Evolutionary conservation across 1,284 basidiomycete genomes (phyloP).

Genomic region (Xerocomus cyaneibrunnescens): DNA sequence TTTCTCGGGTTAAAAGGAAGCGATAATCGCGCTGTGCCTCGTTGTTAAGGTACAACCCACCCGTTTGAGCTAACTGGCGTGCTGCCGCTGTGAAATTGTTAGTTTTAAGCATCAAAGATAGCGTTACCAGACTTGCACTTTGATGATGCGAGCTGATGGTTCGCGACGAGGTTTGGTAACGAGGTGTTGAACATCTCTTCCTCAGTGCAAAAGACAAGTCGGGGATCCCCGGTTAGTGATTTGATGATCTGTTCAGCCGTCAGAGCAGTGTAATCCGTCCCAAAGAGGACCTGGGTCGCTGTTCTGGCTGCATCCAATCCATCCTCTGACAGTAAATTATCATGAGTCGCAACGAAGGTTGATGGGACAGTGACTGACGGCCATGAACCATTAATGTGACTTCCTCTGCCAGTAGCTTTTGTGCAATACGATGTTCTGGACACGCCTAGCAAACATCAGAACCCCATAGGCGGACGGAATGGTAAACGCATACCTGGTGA

Average conservation of each 20-base stretch:
- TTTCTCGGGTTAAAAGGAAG: conserved; percentile 42
- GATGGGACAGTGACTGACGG: conserved; percentile 41
- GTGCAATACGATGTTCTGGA: conserved; percentile 68
- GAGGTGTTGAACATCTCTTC: conserved; percentile 32
- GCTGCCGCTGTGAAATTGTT: conserved; percentile 27
- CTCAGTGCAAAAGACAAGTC: conserved; percentile 32
- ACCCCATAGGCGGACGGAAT: background rate
- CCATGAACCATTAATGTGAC: conserved; percentile 88
- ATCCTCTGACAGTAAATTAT: conserved; percentile 18
- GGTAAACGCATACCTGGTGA: conserved; percentile 50
- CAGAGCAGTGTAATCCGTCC: conserved; percentile 28
- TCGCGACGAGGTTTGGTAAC: conserved; percentile 29
- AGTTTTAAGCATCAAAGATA: conserved; percentile 3
- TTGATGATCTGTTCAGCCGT: conserved; percentile 30
- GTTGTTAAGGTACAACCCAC: conserved; percentile 58
- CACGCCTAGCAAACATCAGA: conserved; percentile 38
- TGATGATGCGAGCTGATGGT: conserved; percentile 29
- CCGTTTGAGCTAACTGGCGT: conserved; percentile 33
- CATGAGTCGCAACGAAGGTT: conserved; percentile 2
- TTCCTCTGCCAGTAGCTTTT: conserved; percentile 81
- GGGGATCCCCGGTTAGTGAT: conserved; percentile 33
- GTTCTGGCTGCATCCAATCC: conserved; percentile 32
- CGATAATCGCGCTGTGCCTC: conserved; percentile 42
- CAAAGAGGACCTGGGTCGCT: conserved; percentile 38
- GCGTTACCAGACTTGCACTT: conserved; percentile 24